Percentiles rank a stretch among this genome's conserved stretches.
These are phyloP conservation scores for Fusarium ramigenum DNA, from an alignment of 2,329 filamentous ascomycete species.

Conservation along the genomic window DNA sequence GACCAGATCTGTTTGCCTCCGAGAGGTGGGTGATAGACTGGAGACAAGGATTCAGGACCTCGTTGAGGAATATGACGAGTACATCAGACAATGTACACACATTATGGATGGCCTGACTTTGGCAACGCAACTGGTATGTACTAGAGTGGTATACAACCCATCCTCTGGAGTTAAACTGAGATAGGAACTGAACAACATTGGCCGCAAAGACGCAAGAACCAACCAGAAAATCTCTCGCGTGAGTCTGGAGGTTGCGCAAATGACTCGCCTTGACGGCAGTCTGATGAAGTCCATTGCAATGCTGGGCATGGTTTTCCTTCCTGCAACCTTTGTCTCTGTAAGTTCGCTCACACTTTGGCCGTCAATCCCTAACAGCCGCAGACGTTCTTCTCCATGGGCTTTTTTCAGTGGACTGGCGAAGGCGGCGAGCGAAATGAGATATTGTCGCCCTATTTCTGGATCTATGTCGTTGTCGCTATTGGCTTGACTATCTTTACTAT, in stretches of 20 bases:
- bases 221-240: not conserved
- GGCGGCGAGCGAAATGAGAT: too few relatives aligned
- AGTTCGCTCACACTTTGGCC: not conserved
- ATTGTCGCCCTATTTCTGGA: too few relatives aligned
- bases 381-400: too few relatives aligned
- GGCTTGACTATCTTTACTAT: too few relatives aligned
- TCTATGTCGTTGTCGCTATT: too few relatives aligned
- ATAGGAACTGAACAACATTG: not conserved
- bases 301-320: conserved; percentile 3
- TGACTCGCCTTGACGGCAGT: not conserved
- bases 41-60: not conserved
- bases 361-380: too few relatives aligned
- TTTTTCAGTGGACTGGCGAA: too few relatives aligned
- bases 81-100: not conserved
- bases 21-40: not conserved
- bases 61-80: not conserved
- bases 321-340: conserved; percentile 9
- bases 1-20: too few relatives aligned
- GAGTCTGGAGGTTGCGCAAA: not conserved
- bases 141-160: too few relatives aligned
- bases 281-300: conserved; percentile 1
- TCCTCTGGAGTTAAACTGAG: too few relatives aligned
- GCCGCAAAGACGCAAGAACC: not conserved
- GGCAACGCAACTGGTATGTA: not conserved
- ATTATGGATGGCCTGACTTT: not conserved